These are phyloP conservation scores for Blastomyces emzantsi DNA, from an alignment of 2,329 filamentous ascomycete species.

Conservation along the genomic window DNA sequence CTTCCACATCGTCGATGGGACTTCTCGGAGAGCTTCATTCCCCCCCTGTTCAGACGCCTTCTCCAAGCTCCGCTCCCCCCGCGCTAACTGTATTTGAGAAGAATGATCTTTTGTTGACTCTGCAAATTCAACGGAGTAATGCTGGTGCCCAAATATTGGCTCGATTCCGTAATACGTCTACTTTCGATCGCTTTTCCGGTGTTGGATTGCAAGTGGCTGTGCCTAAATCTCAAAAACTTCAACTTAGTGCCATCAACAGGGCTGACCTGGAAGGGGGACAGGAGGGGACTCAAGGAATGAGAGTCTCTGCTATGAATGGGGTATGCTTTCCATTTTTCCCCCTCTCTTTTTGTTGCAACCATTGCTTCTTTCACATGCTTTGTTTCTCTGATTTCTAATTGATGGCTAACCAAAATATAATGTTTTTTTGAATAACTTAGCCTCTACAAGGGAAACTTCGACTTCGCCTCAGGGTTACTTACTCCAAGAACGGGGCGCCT, in stretches of 20 bases:
- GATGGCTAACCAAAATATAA: neutral
- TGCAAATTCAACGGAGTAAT: constrained; percentile 70
- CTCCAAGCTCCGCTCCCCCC: constrained; percentile 37
- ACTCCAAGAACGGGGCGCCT: constrained; percentile 59
- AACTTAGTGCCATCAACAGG: constrained; percentile 81
- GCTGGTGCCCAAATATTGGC: constrained; percentile 69
- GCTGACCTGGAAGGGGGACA: constrained; percentile 65
- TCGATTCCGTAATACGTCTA: constrained; percentile 69
- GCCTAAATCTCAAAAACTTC: constrained; percentile 90
- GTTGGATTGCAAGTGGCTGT: constrained; percentile 91
- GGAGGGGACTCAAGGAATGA: constrained; percentile 86
- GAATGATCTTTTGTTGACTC: constrained; percentile 70
- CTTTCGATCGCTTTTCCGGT: constrained; percentile 55
- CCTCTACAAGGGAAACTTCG: constrained; percentile 60
- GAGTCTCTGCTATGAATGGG: constrained; percentile 72
- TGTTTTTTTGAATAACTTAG: constrained; percentile 39
- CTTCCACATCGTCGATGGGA: constrained; percentile 37
- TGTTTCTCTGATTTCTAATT: neutral
- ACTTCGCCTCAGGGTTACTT: constrained; percentile 76
- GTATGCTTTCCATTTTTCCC: constrained; percentile 52
- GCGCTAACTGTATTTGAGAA: constrained; percentile 72
- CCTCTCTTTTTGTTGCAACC: constrained; percentile 1
- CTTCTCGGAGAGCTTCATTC: constrained; percentile 43
- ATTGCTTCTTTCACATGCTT: neutral
- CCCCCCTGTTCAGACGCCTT: constrained; percentile 40